Percentiles rank a stretch among this genome's conserved stretches.
Conservation (phyloP, 2,329 filamentous ascomycete species). For the Arthrobotrys conoides region DNA sequence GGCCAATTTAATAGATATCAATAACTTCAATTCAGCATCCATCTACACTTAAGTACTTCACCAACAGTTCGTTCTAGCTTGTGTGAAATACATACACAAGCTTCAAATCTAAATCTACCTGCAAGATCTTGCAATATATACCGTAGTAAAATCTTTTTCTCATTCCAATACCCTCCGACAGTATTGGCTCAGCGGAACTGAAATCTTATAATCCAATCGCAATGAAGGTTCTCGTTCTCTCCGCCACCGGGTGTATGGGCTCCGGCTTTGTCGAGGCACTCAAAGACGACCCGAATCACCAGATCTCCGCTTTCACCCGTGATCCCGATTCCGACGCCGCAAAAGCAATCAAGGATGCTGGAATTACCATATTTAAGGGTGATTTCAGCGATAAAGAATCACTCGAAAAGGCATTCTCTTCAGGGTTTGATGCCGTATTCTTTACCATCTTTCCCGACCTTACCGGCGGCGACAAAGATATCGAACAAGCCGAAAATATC, state of each 20-base stretch:
- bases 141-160: too few species aligned
- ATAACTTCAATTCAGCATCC: background rate
- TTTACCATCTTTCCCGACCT: slow-evolving; percentile 54
- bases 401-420: slow-evolving; percentile 32
- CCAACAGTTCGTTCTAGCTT: too few species aligned
- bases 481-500: slow-evolving; percentile 49
- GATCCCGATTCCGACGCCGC: slow-evolving; percentile 48
- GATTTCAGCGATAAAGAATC: slow-evolving; percentile 43
- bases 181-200: background rate
- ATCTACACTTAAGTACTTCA: too few species aligned
- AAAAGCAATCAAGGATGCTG: slow-evolving; percentile 40
- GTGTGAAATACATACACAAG: too few species aligned
- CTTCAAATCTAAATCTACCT: too few species aligned
- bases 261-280: slow-evolving; percentile 47
- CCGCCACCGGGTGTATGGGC: slow-evolving; percentile 53
- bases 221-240: slow-evolving; percentile 56
- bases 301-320: slow-evolving; percentile 47
- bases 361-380: slow-evolving; percentile 45
- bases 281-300: slow-evolving; percentile 46
- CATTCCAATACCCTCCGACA: too few species aligned
- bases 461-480: slow-evolving; percentile 26
- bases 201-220: background rate
- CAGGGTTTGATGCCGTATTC: slow-evolving; percentile 34
- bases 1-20: background rate
- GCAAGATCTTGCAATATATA: too few species aligned